phyloP scores from a whole-genome alignment of 106 monocot genomes.

The Phalaenopsis aphrodite region DNA sequence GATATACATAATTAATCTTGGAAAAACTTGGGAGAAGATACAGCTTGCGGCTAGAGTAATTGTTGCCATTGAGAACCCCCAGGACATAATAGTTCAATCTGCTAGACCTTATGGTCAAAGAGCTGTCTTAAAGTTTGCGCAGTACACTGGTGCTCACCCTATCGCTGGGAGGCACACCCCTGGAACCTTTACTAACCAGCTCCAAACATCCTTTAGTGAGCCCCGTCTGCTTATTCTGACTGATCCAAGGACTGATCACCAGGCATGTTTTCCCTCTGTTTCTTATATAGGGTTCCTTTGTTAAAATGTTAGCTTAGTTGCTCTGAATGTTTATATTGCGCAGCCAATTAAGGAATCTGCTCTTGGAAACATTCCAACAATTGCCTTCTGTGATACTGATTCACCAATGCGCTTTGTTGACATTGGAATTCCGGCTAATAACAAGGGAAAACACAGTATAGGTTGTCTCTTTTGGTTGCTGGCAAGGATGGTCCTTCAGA shows the following conservation, averaged over 20 bases:
- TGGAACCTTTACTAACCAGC: slow-evolving; percentile 22
- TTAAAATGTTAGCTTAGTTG: background rate
- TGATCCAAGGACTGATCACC: slow-evolving; percentile 58
- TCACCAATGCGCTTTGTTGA: slow-evolving; percentile 75
- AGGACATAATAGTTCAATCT: slow-evolving; percentile 56
- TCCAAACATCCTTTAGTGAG: slow-evolving; percentile 21
- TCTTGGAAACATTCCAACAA: slow-evolving; percentile 63
- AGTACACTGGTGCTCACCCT: slow-evolving; percentile 56
- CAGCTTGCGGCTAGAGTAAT: slow-evolving; percentile 54
- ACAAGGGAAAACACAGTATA: slow-evolving; percentile 59
- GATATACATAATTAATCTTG: slow-evolving; percentile 54
- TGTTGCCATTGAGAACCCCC: slow-evolving; percentile 56
- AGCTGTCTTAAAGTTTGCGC: slow-evolving; percentile 63
- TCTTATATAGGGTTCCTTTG: background rate
- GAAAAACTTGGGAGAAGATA: slow-evolving; percentile 56
- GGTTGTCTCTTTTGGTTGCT: slow-evolving; percentile 59
- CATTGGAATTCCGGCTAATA: slow-evolving; percentile 67
- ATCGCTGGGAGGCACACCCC: slow-evolving; percentile 43
- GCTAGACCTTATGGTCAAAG: slow-evolving; percentile 45
- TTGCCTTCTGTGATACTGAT: slow-evolving; percentile 73
- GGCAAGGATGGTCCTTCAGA: slow-evolving; percentile 62
- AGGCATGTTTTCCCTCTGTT: slow-evolving; percentile 14
- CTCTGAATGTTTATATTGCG: background rate
- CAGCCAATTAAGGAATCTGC: slow-evolving; percentile 73
- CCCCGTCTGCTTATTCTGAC: slow-evolving; percentile 21